Conservation (phyloP, 1,284 basidiomycete species). For the Jaminaea rosea region DNA sequence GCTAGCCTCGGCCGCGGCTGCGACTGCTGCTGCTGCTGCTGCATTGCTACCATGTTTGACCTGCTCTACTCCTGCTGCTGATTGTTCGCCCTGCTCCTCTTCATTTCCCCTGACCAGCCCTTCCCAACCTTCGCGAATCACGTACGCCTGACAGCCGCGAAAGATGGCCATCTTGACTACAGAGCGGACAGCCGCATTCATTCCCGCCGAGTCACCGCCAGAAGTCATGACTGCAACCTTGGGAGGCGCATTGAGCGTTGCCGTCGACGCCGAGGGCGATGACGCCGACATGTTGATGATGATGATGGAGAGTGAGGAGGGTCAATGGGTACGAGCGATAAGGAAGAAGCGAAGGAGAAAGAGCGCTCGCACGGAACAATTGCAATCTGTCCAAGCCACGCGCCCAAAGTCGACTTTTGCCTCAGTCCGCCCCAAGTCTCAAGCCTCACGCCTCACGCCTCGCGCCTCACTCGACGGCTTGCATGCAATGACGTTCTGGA, state of each 20-base stretch:
- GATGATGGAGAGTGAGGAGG: too few relatives aligned
- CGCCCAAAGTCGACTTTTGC: too few relatives aligned
- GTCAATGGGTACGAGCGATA: neutral
- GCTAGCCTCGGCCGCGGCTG: neutral
- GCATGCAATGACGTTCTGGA: too few relatives aligned
- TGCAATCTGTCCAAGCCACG: too few relatives aligned
- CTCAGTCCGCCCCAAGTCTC: too few relatives aligned
- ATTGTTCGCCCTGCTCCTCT: slow-evolving; percentile 1
- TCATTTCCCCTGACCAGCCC: slow-evolving; percentile 63
- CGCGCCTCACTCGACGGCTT: too few relatives aligned
- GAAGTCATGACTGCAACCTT: slow-evolving; percentile 78
- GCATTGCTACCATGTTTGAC: too few relatives aligned
- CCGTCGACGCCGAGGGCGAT: too few relatives aligned
- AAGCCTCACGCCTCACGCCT: too few relatives aligned
- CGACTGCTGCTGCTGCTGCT: neutral
- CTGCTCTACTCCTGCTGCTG: neutral
- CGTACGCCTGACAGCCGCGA: slow-evolving; percentile 56
- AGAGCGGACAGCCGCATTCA: slow-evolving; percentile 43
- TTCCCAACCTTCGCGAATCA: slow-evolving; percentile 82
- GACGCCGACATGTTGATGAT: too few relatives aligned
- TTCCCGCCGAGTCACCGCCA: slow-evolving; percentile 85
- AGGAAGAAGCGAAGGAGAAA: neutral
- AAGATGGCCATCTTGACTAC: slow-evolving; percentile 45
- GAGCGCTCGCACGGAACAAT: too few relatives aligned
- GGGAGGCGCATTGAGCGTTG: slow-evolving; percentile 1